Percentiles rank a stretch among this genome's conserved stretches.
Conservation (phyloP, 768 basidiomycete genomes). For the Pleurotus sapidus region DNA sequence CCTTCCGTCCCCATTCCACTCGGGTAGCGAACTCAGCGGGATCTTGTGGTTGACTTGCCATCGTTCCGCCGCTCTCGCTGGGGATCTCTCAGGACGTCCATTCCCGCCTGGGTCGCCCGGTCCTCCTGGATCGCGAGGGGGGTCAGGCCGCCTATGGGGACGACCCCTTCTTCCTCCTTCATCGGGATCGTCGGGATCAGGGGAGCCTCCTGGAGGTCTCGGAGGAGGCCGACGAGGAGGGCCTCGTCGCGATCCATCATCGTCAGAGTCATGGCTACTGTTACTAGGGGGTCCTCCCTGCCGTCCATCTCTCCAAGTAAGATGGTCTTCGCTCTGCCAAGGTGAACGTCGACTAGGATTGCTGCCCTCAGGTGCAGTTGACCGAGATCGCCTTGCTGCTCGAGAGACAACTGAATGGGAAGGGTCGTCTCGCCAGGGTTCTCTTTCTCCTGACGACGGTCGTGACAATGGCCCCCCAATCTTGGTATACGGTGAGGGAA, state of each 20-base stretch:
- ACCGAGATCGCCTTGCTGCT: too few relatives aligned
- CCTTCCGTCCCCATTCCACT: constrained; percentile 3
- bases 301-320: neutral
- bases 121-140: neutral
- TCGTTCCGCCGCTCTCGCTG: neutral
- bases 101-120: too few relatives aligned
- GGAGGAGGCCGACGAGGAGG: too few relatives aligned
- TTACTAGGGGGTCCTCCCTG: too few relatives aligned
- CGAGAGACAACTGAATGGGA: too few relatives aligned
- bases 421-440: neutral
- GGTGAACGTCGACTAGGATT: neutral
- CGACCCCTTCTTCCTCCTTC: neutral
- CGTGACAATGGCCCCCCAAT: constrained; percentile 2
- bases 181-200: too few relatives aligned
- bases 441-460: neutral
- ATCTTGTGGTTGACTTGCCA: constrained; percentile 8
- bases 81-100: too few relatives aligned
- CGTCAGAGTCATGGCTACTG: too few relatives aligned
- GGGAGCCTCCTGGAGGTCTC: too few relatives aligned
- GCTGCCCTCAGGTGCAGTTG: too few relatives aligned
- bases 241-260: too few relatives aligned
- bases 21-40: neutral
- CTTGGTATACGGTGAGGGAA: neutral
- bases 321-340: neutral
- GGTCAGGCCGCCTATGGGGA: neutral